Evolutionary conservation across 345 rosid genomes (phyloP), one percentile per base, ranked within the genome.

Genomic region (Aurinia saxatilis): DNA sequence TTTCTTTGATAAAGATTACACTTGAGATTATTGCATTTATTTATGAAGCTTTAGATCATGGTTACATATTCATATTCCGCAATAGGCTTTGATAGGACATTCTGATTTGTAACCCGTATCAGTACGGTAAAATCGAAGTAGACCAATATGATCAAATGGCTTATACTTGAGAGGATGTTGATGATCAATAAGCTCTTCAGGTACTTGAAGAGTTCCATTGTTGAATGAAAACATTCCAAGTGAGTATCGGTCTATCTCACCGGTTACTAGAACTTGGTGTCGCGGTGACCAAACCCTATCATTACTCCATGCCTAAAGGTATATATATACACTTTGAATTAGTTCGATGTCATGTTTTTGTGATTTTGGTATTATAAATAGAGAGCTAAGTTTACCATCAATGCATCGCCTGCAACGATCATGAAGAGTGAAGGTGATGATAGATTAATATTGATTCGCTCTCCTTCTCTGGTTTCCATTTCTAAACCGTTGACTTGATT

Each of bases 381-480:
- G n/a, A n/a, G n/a, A n/a, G n/a, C 4, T 21, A 50, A 59, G 5
- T 17, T 63, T 67, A 84, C 89, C 81, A 68, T 65, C 53, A 78
- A 51, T 34, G 83, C 83, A 47, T 83, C 92, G 2, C 92, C 92
- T 4, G 81, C 81, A 0, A 85, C 45, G 49, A 83, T 71, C 33
- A 85, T 39, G 57, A 88, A 82, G 33, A 71, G 51, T 37, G 83
- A 81, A 18, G 78, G 51, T 23, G 86, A 82, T 18, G 77, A 51
- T 23, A 73, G 75, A 15, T 76, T 73, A 5, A 83, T 75, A 6
- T 47, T 39, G 70, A 88, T 67, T 75, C 72, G 55, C 8, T 47
- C 58, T 5, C 88, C 88, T 48, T 68, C 79, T 68, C 74, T 74
- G 0, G 77, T 75, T 57, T 77, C 65, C 12, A 85, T 62, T 73